A percentile compares a stretch with the other conserved stretches of the same genome.
Conservation (phyloP, 805 yeast genomes). For the Metschnikowia picachoensis region DNA sequence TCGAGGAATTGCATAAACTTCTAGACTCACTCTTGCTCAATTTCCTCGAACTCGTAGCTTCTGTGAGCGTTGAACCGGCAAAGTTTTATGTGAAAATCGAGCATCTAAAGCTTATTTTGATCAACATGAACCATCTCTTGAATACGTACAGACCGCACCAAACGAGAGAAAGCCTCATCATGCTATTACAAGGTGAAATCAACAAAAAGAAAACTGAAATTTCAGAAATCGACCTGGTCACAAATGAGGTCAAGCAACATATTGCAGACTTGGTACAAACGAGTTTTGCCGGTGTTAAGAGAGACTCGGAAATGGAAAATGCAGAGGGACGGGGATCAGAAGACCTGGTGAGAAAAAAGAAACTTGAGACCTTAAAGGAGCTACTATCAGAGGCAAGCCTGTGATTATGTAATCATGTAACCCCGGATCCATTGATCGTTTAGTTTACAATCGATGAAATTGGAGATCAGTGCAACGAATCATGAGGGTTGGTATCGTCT, state of each 20-base stretch:
- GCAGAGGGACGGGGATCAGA: neutral
- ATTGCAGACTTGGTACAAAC: constrained; percentile 23
- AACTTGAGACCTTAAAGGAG: neutral
- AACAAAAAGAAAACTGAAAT: constrained; percentile 58
- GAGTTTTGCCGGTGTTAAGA: neutral
- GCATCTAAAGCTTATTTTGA: constrained; percentile 70
- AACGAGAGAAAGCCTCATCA: constrained; percentile 80
- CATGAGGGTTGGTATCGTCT: too few species aligned
- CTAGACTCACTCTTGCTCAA: constrained; percentile 75
- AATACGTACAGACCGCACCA: constrained; percentile 96
- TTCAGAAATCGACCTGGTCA: constrained; percentile 37
- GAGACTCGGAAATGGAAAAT: neutral
- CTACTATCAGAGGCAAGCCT: neutral
- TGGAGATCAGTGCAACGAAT: too few species aligned
- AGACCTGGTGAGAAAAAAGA: neutral
- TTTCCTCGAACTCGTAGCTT: constrained; percentile 77
- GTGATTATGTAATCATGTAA: neutral
- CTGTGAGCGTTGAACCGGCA: constrained; percentile 70
- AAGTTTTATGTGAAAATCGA: constrained; percentile 61
- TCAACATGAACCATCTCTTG: constrained; percentile 86
- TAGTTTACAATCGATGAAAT: too few species aligned
- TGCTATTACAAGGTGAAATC: constrained; percentile 68
- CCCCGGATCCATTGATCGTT: too few species aligned
- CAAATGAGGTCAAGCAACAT: constrained; percentile 35
- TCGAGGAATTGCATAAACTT: constrained; percentile 73